These are phyloP conservation scores for Sugiyamaella lignohabitans DNA, from an alignment of 805 yeast genomes.

Conservation along the genomic window DNA sequence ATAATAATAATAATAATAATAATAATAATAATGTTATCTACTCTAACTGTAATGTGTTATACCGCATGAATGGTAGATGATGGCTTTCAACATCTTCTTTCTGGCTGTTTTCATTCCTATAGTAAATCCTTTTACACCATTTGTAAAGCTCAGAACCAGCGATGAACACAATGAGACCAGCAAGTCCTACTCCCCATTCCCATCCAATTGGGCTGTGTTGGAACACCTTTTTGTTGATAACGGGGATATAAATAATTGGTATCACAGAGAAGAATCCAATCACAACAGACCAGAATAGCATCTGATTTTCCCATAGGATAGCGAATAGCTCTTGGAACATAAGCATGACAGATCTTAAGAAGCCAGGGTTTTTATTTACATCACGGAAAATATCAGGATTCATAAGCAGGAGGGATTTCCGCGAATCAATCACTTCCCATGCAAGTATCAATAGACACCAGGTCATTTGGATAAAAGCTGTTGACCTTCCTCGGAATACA, in stretches of 20 bases:
- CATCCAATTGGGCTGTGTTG: constrained; percentile 62
- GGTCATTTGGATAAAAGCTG: constrained; percentile 74
- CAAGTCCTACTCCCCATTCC: constrained; percentile 71
- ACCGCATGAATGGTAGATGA: background rate
- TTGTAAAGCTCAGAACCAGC: constrained; percentile 62
- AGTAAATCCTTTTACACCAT: constrained; percentile 52
- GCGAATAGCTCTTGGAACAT: constrained; percentile 45
- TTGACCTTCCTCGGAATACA: constrained; percentile 71
- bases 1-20: too few species aligned
- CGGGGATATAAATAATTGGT: constrained; percentile 84
- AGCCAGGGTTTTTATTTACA: background rate
- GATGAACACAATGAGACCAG: constrained; percentile 56
- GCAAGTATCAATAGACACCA: constrained; percentile 80
- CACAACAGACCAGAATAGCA: constrained; percentile 74
- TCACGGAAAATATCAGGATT: background rate
- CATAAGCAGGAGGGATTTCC: constrained; percentile 55
- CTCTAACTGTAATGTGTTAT: background rate
- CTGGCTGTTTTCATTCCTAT: constrained; percentile 23
- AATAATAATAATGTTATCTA: too few species aligned
- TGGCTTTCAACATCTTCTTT: background rate
- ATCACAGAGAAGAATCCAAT: constrained; percentile 64
- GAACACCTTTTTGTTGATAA: constrained; percentile 71
- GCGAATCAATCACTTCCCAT: constrained; percentile 75
- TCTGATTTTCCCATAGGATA: constrained; percentile 59
- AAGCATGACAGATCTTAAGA: background rate